A percentile compares a stretch with the other conserved stretches of the same genome.
Evolutionary conservation across 805 yeast genomes (phyloP).

Genomic region (Blastobotrys mokoenaii): DNA sequence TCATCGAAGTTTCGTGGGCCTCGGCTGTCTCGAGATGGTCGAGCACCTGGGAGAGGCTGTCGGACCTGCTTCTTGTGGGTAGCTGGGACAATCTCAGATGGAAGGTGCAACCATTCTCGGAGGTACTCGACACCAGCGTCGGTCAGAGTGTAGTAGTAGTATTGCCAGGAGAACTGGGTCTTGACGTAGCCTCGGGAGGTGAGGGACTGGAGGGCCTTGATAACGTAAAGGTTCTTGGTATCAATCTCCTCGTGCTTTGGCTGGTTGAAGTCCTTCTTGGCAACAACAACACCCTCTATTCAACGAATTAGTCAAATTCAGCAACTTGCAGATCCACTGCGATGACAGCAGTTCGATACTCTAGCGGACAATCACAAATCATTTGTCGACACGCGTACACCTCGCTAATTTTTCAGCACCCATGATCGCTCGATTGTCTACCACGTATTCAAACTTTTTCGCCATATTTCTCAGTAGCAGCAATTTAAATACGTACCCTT

Average conservation of each 20-base stretch:
- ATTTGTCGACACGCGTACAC: no score
- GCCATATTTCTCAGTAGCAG: background rate
- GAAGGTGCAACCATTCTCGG: constrained; percentile 96
- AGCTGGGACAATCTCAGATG: constrained; percentile 97
- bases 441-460: no score
- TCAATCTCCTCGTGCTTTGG: constrained; percentile 97
- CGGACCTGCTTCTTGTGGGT: constrained; percentile 94
- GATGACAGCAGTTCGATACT: no score
- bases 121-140: constrained; percentile 99
- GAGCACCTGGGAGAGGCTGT: constrained; percentile 47
- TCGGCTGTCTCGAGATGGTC: constrained; percentile 35
- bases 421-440: no score
- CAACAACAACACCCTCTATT: constrained; percentile 97
- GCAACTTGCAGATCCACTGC: no score
- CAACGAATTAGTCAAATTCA: background rate
- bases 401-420: no score
- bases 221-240: constrained; percentile 93
- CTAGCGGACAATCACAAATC: no score
- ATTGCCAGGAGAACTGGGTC: constrained; percentile 99
- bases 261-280: constrained; percentile 97
- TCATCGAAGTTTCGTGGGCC: constrained; percentile 51
- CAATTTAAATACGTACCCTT: constrained; percentile 38
- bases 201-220: constrained; percentile 99
- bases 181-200: constrained; percentile 98
- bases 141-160: constrained; percentile 99